These are phyloP conservation scores for Fusarium zealandicum DNA, from an alignment of 2,329 filamentous ascomycete genomes.

Conservation along the genomic window DNA sequence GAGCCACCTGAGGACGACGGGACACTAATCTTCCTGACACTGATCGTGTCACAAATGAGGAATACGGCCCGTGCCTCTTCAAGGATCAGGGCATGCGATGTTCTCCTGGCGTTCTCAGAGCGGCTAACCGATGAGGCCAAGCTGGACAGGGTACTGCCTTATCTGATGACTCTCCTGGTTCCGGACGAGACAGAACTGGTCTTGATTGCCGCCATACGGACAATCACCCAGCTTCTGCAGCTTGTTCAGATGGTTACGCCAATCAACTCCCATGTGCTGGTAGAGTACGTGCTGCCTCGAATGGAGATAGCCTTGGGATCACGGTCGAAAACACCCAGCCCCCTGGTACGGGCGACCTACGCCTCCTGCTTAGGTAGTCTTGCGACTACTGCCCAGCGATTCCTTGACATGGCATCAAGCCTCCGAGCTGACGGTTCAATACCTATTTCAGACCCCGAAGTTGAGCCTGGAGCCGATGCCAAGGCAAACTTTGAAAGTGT, in stretches of 20 bases:
- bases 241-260: constrained; percentile 88
- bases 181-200: constrained; percentile 85
- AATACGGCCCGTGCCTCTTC: constrained; percentile 91
- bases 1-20: constrained; percentile 80
- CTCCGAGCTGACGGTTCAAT: constrained; percentile 84
- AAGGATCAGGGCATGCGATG: constrained; percentile 86
- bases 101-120: constrained; percentile 90
- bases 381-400: constrained; percentile 82
- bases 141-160: constrained; percentile 89
- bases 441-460: constrained; percentile 77
- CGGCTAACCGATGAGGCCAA: constrained; percentile 94
- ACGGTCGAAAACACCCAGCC: constrained; percentile 58
- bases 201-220: constrained; percentile 82
- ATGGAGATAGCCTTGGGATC: constrained; percentile 63
- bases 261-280: constrained; percentile 73
- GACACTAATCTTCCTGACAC: constrained; percentile 87
- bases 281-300: constrained; percentile 72
- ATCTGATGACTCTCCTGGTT: constrained; percentile 78
- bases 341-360: constrained; percentile 86
- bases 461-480: constrained; percentile 73
- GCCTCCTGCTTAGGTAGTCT: constrained; percentile 90
- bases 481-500: constrained; percentile 79
- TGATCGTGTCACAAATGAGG: constrained; percentile 86
- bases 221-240: constrained; percentile 86
- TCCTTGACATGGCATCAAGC: constrained; percentile 90